Percentiles rank a stretch among this genome's conserved stretches.
Evolutionary conservation across 2,329 filamentous ascomycete genomes (phyloP).

Genomic region (Coleophoma crateriformis): DNA sequence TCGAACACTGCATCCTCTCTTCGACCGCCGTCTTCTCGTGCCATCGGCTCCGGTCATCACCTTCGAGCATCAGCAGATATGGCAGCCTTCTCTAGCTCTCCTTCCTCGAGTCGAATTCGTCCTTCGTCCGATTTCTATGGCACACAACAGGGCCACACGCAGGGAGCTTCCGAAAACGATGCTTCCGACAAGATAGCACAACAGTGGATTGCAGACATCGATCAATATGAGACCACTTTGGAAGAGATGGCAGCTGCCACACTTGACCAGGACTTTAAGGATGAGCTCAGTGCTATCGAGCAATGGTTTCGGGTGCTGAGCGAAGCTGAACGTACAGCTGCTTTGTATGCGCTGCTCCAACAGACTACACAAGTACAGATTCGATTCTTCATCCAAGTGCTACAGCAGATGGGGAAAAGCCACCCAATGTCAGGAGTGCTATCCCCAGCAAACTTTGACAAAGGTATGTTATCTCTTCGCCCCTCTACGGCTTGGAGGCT

Average conservation of each 20-base stretch:
- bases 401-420: slow-evolving; percentile 98
- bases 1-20: slow-evolving; percentile 76
- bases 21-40: slow-evolving; percentile 74
- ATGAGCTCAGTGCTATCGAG: slow-evolving; percentile 96
- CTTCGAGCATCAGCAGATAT: slow-evolving; percentile 95
- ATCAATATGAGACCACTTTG: slow-evolving; percentile 96
- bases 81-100: slow-evolving; percentile 69
- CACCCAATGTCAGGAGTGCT: slow-evolving; percentile 95
- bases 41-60: slow-evolving; percentile 73
- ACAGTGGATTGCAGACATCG: slow-evolving; percentile 98
- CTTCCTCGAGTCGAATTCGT: slow-evolving; percentile 73
- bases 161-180: slow-evolving; percentile 67
- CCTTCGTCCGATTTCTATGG: slow-evolving; percentile 95
- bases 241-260: slow-evolving; percentile 99
- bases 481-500: slow-evolving; percentile 1
- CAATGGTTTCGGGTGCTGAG: slow-evolving; percentile 99
- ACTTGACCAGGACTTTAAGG: slow-evolving; percentile 99
- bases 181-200: slow-evolving; percentile 89
- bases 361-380: slow-evolving; percentile 99
- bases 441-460: slow-evolving; percentile 94
- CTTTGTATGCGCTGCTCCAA: slow-evolving; percentile 89
- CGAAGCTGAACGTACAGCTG: slow-evolving; percentile 92
- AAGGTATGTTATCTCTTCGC: slow-evolving; percentile 51
- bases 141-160: slow-evolving; percentile 60
- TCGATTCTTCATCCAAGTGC: slow-evolving; percentile 96